Base-by-base conservation (phyloP, 2,329 filamentous ascomycete species). In the Phoma sp. region DNA sequence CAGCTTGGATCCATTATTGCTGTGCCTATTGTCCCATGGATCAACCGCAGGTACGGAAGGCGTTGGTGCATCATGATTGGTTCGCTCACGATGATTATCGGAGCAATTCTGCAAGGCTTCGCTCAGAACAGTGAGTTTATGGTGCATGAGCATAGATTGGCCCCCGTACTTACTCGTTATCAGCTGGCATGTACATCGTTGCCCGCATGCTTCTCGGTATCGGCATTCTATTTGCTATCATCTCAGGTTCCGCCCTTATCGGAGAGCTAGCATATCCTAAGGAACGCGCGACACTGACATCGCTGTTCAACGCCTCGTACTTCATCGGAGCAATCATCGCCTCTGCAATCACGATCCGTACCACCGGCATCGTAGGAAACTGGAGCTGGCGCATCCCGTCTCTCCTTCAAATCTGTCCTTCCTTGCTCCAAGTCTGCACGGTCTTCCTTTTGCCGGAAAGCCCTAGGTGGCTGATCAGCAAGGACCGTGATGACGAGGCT, bases 191-290 rank as follows among this genome's bases (percentile, higher is more conserved):
- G 84, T 87, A 85, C 62, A 82, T 86, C 57, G 72, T 86, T 18
- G 78, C 84, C 10, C 82, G 85, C 50, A 78, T 85, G 53, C 74
- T 87, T 24, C 79, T 87, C n/a, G 85, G 85, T 13, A 80, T 83
- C 23, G 85, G 85, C n/a, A 83, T 87, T 42, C 80, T 82, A 0
- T 84, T 83, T 59, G 82, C 80, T 55, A 86, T 86, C 56, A 81
- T 86, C 30, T 80, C 82, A 2, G 84, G 82, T 4, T 82, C 84
- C 1, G 78, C 81, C 30, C 71, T 86, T 44, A 83, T 87, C 25
- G 84, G 83, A 70, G 85, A 87, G 65, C 73, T 87, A 24, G 83
- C 79, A 1, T 81, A 86, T 63, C 84, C 84, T 2, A 86, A 84
- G 65, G 83, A 86, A 68, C 82, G 85, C 57, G 77, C 83, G 0